Percentiles rank a stretch among this genome's conserved stretches.
Conservation (phyloP, 1,284 basidiomycete species). For the Cutaneotrichosporon sp. region DNA sequence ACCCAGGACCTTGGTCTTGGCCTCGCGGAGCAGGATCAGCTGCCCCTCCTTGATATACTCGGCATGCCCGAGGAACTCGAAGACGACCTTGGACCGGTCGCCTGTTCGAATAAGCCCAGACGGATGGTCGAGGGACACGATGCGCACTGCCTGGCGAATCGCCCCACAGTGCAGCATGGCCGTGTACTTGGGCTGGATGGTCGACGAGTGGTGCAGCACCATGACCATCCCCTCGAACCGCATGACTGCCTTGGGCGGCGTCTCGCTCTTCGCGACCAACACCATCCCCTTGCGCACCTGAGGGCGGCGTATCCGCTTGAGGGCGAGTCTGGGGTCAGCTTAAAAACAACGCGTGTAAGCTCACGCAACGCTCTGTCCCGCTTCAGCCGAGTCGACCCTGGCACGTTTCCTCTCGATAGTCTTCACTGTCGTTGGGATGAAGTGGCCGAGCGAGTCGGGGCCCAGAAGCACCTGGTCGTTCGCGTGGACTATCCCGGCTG, state of each 20-base stretch:
- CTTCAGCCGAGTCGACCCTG: conserved; percentile 76
- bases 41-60: conserved; percentile 89
- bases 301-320: conserved; percentile 79
- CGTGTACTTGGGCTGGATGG: conserved; percentile 83
- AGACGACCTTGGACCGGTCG: conserved; percentile 80
- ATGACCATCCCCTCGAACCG: conserved; percentile 44
- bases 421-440: conserved; percentile 72
- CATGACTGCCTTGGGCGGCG: conserved; percentile 57
- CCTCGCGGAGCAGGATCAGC: conserved; percentile 85
- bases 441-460: conserved; percentile 90
- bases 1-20: conserved; percentile 76
- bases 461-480: conserved; percentile 83
- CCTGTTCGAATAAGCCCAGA: conserved; percentile 82
- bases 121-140: conserved; percentile 80
- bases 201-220: conserved; percentile 73
- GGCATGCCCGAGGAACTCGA: conserved; percentile 75
- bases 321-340: conserved; percentile 56
- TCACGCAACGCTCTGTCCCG: conserved; percentile 85
- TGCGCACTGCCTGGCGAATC: conserved; percentile 72
- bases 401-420: conserved; percentile 93
- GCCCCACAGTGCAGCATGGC: conserved; percentile 50
- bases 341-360: not conserved
- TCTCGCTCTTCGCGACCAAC: conserved; percentile 72
- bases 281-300: conserved; percentile 94
- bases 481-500: conserved; percentile 66